Conservation (phyloP, 768 basidiomycete genomes). For the Mycena leptocephala region DNA sequence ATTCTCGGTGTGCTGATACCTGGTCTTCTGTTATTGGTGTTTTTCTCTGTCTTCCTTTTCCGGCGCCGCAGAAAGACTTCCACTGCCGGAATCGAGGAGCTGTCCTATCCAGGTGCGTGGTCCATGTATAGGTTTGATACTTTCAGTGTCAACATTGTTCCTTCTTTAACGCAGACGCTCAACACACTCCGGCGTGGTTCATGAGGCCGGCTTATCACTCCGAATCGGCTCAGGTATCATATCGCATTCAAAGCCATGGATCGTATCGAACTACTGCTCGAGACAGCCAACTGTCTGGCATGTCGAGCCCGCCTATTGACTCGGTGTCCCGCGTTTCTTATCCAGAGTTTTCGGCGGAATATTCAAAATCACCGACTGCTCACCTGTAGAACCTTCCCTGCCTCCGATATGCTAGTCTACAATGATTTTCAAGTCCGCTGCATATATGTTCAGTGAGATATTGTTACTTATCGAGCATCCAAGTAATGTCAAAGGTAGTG, state of each 20-base stretch:
- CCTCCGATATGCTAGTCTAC: background rate
- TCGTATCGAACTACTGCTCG: background rate
- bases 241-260: background rate
- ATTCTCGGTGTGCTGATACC: conserved; percentile 15
- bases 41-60: conserved; percentile 14
- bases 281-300: background rate
- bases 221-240: background rate
- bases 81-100: background rate
- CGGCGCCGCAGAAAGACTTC: background rate
- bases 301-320: background rate
- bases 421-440: too few species aligned
- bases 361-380: background rate
- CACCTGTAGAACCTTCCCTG: background rate
- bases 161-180: background rate
- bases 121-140: too few species aligned
- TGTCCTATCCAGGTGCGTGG: background rate
- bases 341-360: background rate
- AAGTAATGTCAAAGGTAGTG: too few species aligned
- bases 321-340: background rate
- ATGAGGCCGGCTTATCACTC: conserved; percentile 16
- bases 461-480: too few species aligned
- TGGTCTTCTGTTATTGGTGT: background rate
- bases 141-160: too few species aligned
- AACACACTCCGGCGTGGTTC: conserved; percentile 17
- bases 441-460: too few species aligned